phyloP scores from a whole-genome alignment of 2,329 filamentous ascomycete species.

The Mariannaea elegans region DNA sequence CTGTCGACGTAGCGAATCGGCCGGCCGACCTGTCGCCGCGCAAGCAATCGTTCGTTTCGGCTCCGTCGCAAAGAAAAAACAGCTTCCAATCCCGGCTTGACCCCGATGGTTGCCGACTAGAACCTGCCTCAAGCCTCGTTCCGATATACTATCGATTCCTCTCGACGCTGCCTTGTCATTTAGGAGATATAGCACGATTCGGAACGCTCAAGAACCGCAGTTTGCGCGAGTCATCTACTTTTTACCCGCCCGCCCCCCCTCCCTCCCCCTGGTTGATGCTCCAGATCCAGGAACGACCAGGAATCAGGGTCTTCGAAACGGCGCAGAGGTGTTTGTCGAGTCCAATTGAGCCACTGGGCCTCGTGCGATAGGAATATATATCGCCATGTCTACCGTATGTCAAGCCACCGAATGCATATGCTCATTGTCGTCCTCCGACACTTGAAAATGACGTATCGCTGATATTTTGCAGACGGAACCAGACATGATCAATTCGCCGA shows the following conservation, averaged over 20 bases:
- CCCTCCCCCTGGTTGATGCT: conserved; percentile 29
- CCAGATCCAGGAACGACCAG: conserved; percentile 23
- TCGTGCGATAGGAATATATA: conserved; percentile 17
- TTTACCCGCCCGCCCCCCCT: conserved; percentile 2
- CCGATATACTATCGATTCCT: conserved; percentile 33
- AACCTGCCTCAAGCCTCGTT: conserved; percentile 26
- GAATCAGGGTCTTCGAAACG: conserved; percentile 27
- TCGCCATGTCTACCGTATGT: conserved; percentile 46
- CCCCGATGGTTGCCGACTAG: conserved; percentile 40
- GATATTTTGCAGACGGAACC: conserved; percentile 37
- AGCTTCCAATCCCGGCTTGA: conserved; percentile 12
- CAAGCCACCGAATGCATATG: background rate
- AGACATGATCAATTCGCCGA: conserved; percentile 38
- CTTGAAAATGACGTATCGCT: conserved; percentile 13
- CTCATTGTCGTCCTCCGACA: background rate
- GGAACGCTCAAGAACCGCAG: background rate
- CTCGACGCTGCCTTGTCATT: conserved; percentile 24
- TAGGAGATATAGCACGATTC: conserved; percentile 22
- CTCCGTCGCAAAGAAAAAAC: conserved; percentile 29
- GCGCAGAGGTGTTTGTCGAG: conserved; percentile 27
- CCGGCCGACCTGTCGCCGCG: conserved; percentile 19
- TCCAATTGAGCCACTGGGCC: conserved; percentile 27
- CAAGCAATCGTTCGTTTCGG: conserved; percentile 30
- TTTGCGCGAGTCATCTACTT: background rate
- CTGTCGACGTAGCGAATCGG: conserved; percentile 22